Evolutionary conservation across 495 filamentous ascomycete genomes (phyloP).

Genomic region (Elasticomyces elasticus): DNA sequence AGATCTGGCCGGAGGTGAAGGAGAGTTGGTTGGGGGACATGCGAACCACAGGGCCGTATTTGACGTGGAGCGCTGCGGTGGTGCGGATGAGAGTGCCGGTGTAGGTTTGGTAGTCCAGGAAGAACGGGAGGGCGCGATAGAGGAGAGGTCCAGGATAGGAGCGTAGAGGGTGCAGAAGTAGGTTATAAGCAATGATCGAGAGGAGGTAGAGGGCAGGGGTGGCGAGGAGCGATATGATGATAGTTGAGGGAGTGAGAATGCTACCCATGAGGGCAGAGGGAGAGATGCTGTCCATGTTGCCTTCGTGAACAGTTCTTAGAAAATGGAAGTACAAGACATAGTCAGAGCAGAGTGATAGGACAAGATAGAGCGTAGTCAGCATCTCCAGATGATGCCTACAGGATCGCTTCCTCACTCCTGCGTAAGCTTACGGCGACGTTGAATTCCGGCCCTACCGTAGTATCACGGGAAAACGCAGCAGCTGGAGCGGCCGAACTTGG

Average conservation of each 20-base stretch:
- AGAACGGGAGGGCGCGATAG: constrained; percentile 5
- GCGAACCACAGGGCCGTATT: constrained; percentile 23
- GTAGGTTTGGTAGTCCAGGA: constrained; percentile 2
- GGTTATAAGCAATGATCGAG: constrained; percentile 4
- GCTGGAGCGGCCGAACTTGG: too few relatives aligned
- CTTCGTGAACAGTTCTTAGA: background rate
- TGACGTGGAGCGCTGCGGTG: constrained; percentile 19
- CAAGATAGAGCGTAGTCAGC: too few relatives aligned
- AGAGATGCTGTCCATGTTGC: background rate
- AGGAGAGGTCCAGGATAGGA: constrained; percentile 20
- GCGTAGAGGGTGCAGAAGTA: constrained; percentile 20
- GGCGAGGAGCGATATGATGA: too few relatives aligned
- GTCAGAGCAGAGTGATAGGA: background rate
- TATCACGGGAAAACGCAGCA: too few relatives aligned
- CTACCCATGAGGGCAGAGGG: background rate
- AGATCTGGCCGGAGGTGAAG: constrained; percentile 16
- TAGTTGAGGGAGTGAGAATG: too few relatives aligned
- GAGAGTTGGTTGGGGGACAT: constrained; percentile 20
- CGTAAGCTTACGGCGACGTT: too few relatives aligned
- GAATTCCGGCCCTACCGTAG: too few relatives aligned
- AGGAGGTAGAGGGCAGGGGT: background rate
- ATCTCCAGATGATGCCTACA: too few relatives aligned
- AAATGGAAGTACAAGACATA: background rate
- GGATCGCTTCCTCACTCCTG: too few relatives aligned
- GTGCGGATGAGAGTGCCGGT: constrained; percentile 11